These are phyloP conservation scores for Mycena haematopus DNA, from an alignment of 768 basidiomycete species.

Conservation along the genomic window DNA sequence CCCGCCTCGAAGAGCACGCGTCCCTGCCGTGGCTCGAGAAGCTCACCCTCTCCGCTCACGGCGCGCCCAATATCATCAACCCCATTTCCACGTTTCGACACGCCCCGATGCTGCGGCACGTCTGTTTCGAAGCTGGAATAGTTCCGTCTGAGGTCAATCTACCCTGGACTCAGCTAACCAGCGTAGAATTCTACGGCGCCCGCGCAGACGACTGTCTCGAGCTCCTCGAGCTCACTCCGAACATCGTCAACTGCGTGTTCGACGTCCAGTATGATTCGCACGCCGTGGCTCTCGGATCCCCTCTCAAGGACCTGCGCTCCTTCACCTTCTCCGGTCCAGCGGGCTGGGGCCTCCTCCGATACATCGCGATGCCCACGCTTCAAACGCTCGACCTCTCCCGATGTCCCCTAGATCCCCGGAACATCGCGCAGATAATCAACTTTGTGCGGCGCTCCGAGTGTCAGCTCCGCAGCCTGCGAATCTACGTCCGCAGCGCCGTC, in stretches of 20 bases:
- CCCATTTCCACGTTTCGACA: constrained; percentile 18
- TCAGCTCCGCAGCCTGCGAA: constrained; percentile 3
- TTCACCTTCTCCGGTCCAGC: constrained; percentile 21
- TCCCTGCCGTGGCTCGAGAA: constrained; percentile 17
- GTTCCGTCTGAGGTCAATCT: constrained; percentile 13
- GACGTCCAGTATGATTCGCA: constrained; percentile 17
- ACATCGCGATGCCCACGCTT: constrained; percentile 12
- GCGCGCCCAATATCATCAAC: constrained; percentile 18
- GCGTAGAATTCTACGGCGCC: constrained; percentile 16
- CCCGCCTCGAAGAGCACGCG: not conserved
- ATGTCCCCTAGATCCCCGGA: not conserved
- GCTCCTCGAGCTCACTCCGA: constrained; percentile 3
- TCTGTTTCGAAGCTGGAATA: constrained; percentile 17
- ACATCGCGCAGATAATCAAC: constrained; percentile 1
- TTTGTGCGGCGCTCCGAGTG: constrained; percentile 6
- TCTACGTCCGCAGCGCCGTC: constrained; percentile 7
- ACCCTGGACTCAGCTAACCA: constrained; percentile 15
- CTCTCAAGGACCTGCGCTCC: constrained; percentile 4
- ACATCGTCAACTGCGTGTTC: constrained; percentile 5
- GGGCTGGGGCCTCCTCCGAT: constrained; percentile 15
- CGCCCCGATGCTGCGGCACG: constrained; percentile 10
- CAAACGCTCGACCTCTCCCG: constrained; percentile 13
- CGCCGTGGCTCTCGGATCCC: not conserved
- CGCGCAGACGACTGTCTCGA: constrained; percentile 15
- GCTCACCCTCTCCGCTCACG: constrained; percentile 13